These are phyloP conservation scores for Kluyveromyces marxianus DNA, from an alignment of 1,139 yeast species.

Conservation along the genomic window DNA sequence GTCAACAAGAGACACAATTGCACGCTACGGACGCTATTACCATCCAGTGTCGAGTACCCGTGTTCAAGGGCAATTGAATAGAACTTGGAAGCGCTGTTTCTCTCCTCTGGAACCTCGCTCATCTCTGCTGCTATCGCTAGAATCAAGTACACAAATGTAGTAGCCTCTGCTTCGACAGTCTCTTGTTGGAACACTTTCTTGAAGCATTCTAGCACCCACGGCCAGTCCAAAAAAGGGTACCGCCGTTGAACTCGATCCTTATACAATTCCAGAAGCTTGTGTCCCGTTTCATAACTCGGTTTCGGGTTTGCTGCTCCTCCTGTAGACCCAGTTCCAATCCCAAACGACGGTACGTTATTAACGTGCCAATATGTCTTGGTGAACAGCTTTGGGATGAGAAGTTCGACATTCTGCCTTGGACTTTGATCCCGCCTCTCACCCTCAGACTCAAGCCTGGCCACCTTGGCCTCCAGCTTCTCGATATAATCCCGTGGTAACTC, in stretches of 20 bases:
- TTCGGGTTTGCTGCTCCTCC: constrained; percentile 6
- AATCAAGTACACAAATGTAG: constrained; percentile 43
- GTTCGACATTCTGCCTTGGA: background rate
- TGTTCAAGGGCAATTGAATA: constrained; percentile 38
- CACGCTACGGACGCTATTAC: constrained; percentile 20
- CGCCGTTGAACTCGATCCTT: constrained; percentile 25
- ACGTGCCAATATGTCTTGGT: background rate
- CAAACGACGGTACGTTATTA: background rate
- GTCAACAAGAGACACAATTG: constrained; percentile 28
- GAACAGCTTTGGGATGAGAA: too few relatives aligned
- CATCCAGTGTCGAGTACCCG: constrained; percentile 30
- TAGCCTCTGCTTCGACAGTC: constrained; percentile 21
- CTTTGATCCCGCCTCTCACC: background rate
- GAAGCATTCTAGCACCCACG: constrained; percentile 24
- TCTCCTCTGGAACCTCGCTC: constrained; percentile 31
- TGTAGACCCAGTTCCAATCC: background rate
- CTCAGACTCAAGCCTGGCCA: constrained; percentile 29
- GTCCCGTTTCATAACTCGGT: constrained; percentile 29
- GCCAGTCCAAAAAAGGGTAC: constrained; percentile 31
- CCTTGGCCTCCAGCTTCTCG: constrained; percentile 37
- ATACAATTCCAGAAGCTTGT: constrained; percentile 18
- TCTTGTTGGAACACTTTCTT: constrained; percentile 18
- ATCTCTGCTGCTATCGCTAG: constrained; percentile 39
- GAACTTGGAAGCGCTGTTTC: constrained; percentile 36
- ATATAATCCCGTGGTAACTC: constrained; percentile 45